Evolutionary conservation across 495 filamentous ascomycete genomes (phyloP).

Genomic region (Chaetomium tenue): DNA sequence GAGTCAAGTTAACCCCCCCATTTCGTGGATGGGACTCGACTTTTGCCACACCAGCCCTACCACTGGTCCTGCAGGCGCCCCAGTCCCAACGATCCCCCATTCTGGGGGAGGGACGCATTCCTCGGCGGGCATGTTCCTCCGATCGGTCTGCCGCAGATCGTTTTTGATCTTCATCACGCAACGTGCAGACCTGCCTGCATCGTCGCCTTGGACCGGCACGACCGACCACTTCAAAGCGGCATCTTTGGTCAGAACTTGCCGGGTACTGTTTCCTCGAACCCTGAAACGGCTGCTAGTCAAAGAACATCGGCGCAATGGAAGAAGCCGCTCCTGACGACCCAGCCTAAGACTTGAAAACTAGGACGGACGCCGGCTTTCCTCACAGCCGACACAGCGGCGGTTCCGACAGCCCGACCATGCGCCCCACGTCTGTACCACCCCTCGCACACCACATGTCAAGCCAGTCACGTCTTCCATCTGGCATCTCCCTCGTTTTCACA

Average conservation of each 20-base stretch:
- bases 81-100: not conserved
- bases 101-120: not conserved
- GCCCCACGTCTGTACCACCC: not conserved
- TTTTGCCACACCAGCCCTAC: slow-evolving; percentile 14
- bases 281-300: slow-evolving; percentile 11
- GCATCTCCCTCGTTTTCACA: not conserved
- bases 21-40: not conserved
- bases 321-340: not conserved
- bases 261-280: slow-evolving; percentile 18
- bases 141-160: slow-evolving; percentile 10
- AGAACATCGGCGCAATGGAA: not conserved
- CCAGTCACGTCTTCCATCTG: not conserved
- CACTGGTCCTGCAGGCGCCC: not conserved
- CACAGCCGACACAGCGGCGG: not conserved
- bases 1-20: not conserved
- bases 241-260: not conserved
- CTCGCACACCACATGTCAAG: not conserved
- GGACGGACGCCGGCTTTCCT: not conserved
- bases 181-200: not conserved
- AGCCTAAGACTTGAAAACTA: not conserved
- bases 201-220: not conserved
- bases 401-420: not conserved
- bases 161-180: slow-evolving; percentile 7
- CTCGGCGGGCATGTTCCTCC: slow-evolving; percentile 11
- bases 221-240: not conserved